These are phyloP conservation scores for Cyberlindnera euphorbiiphila DNA, from an alignment of 805 yeast genomes.

Conservation along the genomic window DNA sequence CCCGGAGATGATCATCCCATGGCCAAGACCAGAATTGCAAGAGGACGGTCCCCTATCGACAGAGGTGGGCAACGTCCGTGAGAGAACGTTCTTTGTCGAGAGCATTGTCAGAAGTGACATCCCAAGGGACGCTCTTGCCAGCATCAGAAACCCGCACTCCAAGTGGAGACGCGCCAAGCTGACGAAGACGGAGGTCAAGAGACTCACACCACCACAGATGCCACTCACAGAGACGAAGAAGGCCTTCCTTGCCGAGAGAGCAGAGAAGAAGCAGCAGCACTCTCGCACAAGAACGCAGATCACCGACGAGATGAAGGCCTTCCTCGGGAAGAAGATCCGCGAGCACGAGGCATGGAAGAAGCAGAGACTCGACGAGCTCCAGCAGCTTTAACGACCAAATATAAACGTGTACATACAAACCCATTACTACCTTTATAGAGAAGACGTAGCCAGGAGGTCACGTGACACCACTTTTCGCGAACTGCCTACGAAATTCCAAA, in stretches of 20 bases:
- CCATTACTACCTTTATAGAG: too few relatives aligned
- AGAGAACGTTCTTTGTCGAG: conserved; percentile 71
- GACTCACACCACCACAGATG: conserved; percentile 67
- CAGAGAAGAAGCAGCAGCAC: conserved; percentile 38
- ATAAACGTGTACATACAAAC: conserved; percentile 5
- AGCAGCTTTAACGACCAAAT: conserved; percentile 4
- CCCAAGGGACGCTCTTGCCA: conserved; percentile 60
- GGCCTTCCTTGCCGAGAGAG: conserved; percentile 55
- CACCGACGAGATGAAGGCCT: conserved; percentile 52
- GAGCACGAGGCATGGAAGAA: conserved; percentile 22
- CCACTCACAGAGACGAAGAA: conserved; percentile 64
- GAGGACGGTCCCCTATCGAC: conserved; percentile 62
- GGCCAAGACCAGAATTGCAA: conserved; percentile 70
- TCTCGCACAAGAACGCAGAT: conserved; percentile 35
- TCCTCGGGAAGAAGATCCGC: conserved; percentile 44
- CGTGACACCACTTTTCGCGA: too few relatives aligned
- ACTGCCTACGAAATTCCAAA: too few relatives aligned
- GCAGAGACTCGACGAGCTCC: conserved; percentile 16
- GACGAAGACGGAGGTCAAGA: conserved; percentile 57
- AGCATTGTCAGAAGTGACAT: conserved; percentile 63
- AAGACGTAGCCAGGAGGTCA: too few relatives aligned
- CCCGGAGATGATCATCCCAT: conserved; percentile 71
- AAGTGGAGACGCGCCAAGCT: conserved; percentile 62
- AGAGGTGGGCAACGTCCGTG: conserved; percentile 50
- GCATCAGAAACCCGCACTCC: conserved; percentile 75